Evolutionary conservation across 2,329 filamentous ascomycete species (phyloP).

Genomic region (Penicillium sp.): DNA sequence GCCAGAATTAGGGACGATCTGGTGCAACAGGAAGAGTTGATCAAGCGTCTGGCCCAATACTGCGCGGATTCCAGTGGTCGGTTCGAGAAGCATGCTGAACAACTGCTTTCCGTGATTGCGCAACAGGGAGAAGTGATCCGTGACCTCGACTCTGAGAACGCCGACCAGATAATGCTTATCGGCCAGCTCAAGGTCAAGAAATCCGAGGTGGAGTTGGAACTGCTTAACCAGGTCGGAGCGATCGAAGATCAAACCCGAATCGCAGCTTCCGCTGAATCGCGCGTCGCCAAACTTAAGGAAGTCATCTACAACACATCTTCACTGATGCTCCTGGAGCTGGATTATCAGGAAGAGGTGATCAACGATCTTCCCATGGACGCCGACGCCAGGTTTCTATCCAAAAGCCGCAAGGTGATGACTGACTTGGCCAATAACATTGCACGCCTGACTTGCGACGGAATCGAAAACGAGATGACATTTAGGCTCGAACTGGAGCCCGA

Average conservation of each 20-base stretch:
- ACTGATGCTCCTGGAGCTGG: not conserved
- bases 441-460: not conserved
- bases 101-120: not conserved
- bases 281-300: not conserved
- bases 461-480: not conserved
- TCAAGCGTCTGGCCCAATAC: not conserved
- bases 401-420: not conserved
- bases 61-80: not conserved
- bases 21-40: not conserved
- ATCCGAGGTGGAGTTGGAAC: not conserved
- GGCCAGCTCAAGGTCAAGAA: not conserved
- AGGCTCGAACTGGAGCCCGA: not conserved
- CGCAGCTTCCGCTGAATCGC: not conserved
- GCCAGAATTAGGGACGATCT: not conserved
- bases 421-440: not conserved
- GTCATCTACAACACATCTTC: not conserved
- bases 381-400: not conserved
- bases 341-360: conserved; percentile 2
- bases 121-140: not conserved
- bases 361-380: not conserved
- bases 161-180: not conserved
- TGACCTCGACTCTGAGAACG: not conserved
- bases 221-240: not conserved
- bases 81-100: not conserved
- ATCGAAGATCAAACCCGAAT: not conserved